A percentile compares a stretch with the other conserved stretches of the same genome.
phyloP scores from a whole-genome alignment of 2,329 filamentous ascomycete species.

The Sordariomycetes sp. region DNA sequence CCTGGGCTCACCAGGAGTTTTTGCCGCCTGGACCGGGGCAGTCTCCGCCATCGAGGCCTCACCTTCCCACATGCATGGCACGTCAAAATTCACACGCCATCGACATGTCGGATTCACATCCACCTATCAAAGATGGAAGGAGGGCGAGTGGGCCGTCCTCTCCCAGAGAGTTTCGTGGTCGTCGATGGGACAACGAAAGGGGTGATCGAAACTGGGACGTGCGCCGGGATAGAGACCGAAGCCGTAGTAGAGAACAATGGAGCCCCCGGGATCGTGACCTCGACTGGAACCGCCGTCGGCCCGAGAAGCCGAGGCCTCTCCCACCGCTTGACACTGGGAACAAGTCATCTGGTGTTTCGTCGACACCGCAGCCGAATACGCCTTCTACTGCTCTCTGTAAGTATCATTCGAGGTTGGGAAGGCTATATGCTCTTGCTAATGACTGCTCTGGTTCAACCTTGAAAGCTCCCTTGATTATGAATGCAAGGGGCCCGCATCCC shows the following conservation, averaged over 20 bases:
- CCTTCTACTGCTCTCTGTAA: neutral
- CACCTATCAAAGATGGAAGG: neutral
- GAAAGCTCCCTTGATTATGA: neutral
- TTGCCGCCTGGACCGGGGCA: neutral
- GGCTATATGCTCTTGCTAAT: neutral
- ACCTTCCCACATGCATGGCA: neutral
- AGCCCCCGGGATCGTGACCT: neutral
- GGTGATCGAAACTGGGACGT: neutral
- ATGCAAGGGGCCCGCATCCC: neutral
- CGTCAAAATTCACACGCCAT: neutral
- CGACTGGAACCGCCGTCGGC: neutral
- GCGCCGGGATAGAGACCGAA: neutral
- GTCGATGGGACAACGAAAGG: slow-evolving; percentile 3
- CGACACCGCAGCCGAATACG: neutral
- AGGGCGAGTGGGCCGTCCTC: neutral
- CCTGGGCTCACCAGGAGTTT: neutral
- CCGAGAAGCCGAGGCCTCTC: neutral
- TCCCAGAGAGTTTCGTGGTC: slow-evolving; percentile 1
- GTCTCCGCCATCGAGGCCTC: neutral
- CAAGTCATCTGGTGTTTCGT: neutral
- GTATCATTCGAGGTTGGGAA: neutral
- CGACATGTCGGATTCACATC: neutral
- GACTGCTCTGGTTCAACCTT: neutral
- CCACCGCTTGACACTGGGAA: neutral
- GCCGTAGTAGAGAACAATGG: neutral